These are phyloP conservation scores for Aquilaria sinensis DNA, from an alignment of 345 rosid species.

Conservation along the genomic window DNA sequence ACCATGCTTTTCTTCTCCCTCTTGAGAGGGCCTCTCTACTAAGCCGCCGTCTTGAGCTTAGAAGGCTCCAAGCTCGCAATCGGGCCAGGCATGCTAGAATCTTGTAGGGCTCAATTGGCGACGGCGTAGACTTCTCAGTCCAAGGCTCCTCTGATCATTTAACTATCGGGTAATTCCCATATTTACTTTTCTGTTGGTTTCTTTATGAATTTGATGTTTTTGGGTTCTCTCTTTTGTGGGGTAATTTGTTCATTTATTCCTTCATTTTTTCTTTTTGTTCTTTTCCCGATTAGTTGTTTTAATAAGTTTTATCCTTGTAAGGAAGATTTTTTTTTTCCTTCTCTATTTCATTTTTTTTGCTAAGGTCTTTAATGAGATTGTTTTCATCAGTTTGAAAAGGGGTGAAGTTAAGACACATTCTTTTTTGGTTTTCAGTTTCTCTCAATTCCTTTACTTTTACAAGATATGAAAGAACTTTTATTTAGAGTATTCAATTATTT, in stretches of 20 bases:
- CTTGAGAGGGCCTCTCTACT: slow-evolving; percentile 66
- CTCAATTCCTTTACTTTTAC: slow-evolving; percentile 8
- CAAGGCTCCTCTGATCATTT: slow-evolving; percentile 84
- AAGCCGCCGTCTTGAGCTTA: slow-evolving; percentile 37
- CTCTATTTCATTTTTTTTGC: slow-evolving; percentile 17
- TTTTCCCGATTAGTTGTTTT: too few species aligned
- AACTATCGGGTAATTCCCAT: slow-evolving; percentile 56
- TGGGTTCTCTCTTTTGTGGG: slow-evolving; percentile 4
- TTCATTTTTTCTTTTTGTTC: not conserved
- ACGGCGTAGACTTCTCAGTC: slow-evolving; percentile 62
- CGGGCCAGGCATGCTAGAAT: slow-evolving; percentile 62
- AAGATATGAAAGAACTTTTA: too few species aligned
- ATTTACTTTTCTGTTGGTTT: not conserved
- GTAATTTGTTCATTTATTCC: not conserved
- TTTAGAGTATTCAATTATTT: too few species aligned
- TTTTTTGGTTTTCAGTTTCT: slow-evolving; percentile 5
- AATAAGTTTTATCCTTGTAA: too few species aligned
- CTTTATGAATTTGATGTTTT: not conserved
- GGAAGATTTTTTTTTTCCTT: slow-evolving; percentile 12
- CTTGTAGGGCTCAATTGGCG: slow-evolving; percentile 43
- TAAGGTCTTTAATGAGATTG: too few species aligned
- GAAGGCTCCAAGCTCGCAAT: slow-evolving; percentile 60
- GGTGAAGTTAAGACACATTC: too few species aligned
- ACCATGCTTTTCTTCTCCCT: slow-evolving; percentile 33
- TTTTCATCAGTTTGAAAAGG: too few species aligned